Evolutionary conservation across 169 alveolate species (phyloP).

Genomic region (Babesia divergens): DNA sequence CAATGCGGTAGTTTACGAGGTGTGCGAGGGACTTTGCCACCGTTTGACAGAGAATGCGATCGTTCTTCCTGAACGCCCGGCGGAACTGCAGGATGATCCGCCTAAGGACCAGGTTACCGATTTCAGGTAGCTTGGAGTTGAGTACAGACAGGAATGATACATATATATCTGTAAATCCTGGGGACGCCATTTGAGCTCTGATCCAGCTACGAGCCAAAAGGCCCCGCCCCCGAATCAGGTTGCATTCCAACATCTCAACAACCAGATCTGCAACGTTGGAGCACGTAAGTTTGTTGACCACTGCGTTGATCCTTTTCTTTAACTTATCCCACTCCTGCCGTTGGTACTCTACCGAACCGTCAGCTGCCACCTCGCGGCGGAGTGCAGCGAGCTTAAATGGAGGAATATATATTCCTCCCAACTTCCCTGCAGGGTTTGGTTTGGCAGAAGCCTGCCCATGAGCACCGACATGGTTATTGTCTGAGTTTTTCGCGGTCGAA

Average conservation of each 20-base stretch:
- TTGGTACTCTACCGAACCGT: conserved; percentile 88
- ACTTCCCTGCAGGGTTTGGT: neutral
- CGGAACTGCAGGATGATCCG: conserved; percentile 91
- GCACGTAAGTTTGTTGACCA: conserved; percentile 93
- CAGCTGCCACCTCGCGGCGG: conserved; percentile 87
- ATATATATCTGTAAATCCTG: conserved; percentile 94
- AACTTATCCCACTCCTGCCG: conserved; percentile 96
- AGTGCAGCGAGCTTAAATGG: conserved; percentile 92
- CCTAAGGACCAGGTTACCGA: conserved; percentile 91
- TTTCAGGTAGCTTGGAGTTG: conserved; percentile 97
- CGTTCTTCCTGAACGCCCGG: conserved; percentile 88
- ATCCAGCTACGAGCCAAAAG: conserved; percentile 92
- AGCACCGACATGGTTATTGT: conserved; percentile 23
- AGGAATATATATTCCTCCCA: conserved; percentile 96
- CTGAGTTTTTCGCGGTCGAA: neutral
- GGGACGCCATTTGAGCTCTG: conserved; percentile 97
- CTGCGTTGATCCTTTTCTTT: conserved; percentile 92
- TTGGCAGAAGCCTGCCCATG: neutral
- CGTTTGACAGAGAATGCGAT: conserved; percentile 91
- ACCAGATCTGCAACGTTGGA: conserved; percentile 81
- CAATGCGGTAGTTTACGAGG: conserved; percentile 86
- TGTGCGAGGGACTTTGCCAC: conserved; percentile 96
- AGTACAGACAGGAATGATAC: conserved; percentile 95
- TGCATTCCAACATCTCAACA: conserved; percentile 93
- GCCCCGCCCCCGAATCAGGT: conserved; percentile 97